Evolutionary conservation across 2,329 filamentous ascomycete genomes (phyloP).

Genomic region (Nannizziopsis barbatae): DNA sequence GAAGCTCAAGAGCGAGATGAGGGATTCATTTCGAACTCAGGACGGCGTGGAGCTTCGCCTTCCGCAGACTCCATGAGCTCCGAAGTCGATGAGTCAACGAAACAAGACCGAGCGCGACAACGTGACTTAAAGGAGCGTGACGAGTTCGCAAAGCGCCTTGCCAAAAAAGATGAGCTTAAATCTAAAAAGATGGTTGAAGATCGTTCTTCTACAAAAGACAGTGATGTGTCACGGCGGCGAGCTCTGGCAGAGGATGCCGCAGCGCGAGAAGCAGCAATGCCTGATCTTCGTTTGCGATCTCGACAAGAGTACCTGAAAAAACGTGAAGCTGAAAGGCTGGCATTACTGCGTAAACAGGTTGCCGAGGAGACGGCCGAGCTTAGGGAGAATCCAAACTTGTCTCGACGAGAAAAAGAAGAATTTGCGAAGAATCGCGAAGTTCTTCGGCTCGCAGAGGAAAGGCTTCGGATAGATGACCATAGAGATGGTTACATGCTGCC

Average conservation of each 20-base stretch:
- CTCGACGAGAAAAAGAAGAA: slow-evolving; percentile 68
- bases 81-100: slow-evolving; percentile 51
- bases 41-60: not conserved
- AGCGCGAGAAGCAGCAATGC: slow-evolving; percentile 59
- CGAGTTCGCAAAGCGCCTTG: slow-evolving; percentile 65
- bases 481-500: slow-evolving; percentile 86
- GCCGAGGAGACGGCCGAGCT: slow-evolving; percentile 76
- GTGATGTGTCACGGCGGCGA: slow-evolving; percentile 50
- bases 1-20: slow-evolving; percentile 36
- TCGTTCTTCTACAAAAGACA: slow-evolving; percentile 44
- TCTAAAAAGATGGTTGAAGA: slow-evolving; percentile 59
- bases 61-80: slow-evolving; percentile 24
- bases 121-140: slow-evolving; percentile 65
- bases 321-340: slow-evolving; percentile 72
- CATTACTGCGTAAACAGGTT: slow-evolving; percentile 80
- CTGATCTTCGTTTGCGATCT: slow-evolving; percentile 69
- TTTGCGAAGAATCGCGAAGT: slow-evolving; percentile 83
- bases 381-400: slow-evolving; percentile 61
- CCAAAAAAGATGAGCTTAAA: slow-evolving; percentile 57
- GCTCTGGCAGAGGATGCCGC: slow-evolving; percentile 56
- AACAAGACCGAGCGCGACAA: slow-evolving; percentile 47
- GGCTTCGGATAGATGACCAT: slow-evolving; percentile 79
- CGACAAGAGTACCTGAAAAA: slow-evolving; percentile 91
- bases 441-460: slow-evolving; percentile 68
- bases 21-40: slow-evolving; percentile 41